These are phyloP conservation scores for Solanum paucissectum DNA, from an alignment of 257 asterid species.

Conservation along the genomic window DNA sequence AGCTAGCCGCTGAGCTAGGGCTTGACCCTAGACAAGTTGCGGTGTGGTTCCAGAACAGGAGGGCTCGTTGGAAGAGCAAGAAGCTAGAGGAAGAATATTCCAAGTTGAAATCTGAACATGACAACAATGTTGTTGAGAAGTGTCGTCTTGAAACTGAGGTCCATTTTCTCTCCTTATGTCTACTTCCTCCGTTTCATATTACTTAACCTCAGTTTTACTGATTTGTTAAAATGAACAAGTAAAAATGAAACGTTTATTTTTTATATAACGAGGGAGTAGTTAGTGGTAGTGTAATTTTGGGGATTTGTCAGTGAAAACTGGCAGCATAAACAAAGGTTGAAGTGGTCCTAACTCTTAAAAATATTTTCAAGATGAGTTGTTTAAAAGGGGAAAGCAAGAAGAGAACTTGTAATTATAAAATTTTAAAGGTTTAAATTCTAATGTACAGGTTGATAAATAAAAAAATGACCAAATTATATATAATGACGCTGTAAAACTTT, in stretches of 20 bases:
- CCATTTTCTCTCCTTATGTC: background rate
- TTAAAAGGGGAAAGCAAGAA: background rate
- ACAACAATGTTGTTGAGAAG: conserved; percentile 41
- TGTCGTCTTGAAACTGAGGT: conserved; percentile 75
- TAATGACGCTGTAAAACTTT: background rate
- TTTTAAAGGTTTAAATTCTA: background rate
- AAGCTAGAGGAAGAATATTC: conserved; percentile 77
- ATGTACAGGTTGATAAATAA: background rate
- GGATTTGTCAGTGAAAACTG: background rate
- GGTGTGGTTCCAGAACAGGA: conserved; percentile 88
- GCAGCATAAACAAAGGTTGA: background rate
- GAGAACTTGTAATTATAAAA: background rate
- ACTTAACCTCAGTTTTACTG: background rate
- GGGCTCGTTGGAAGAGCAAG: conserved; percentile 88
- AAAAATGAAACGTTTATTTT: no score
- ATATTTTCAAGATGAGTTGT: background rate
- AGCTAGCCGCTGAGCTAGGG: conserved; percentile 72
- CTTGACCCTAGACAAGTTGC: conserved; percentile 91
- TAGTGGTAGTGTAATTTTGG: background rate
- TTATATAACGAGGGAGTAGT: no score
- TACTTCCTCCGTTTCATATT: no score
- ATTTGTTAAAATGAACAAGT: no score
- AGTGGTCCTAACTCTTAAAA: background rate
- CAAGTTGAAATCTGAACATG: conserved; percentile 40
- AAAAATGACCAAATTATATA: background rate